phyloP scores from a whole-genome alignment of 75 land plant genomes.

The Cupressus sempervirens region DNA sequence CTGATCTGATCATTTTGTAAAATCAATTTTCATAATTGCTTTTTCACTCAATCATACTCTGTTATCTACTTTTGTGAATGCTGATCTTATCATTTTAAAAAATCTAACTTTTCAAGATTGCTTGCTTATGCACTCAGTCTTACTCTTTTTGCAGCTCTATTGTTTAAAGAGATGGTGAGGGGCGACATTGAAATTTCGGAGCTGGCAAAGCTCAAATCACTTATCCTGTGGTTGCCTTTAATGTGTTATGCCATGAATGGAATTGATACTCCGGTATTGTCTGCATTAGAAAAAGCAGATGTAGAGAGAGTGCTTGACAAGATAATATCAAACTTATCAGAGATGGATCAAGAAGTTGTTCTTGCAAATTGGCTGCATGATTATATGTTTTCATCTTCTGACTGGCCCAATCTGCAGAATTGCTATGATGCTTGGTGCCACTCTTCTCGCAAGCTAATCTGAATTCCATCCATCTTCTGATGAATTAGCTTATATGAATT shows the following conservation, averaged over 20 bases:
- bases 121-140: background rate
- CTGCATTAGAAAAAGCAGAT: slow-evolving; percentile 44
- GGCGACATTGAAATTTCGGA: slow-evolving; percentile 23
- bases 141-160: slow-evolving; percentile 32
- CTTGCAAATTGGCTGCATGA: slow-evolving; percentile 62
- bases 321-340: slow-evolving; percentile 34
- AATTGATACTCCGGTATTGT: slow-evolving; percentile 43
- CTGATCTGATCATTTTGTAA: background rate
- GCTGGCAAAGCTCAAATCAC: slow-evolving; percentile 35
- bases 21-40: slow-evolving; percentile 4
- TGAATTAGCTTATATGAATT: background rate
- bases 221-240: slow-evolving; percentile 65
- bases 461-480: background rate
- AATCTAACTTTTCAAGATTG: background rate
- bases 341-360: slow-evolving; percentile 55
- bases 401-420: slow-evolving; percentile 67
- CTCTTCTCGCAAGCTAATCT: slow-evolving; percentile 19
- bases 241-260: slow-evolving; percentile 56
- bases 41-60: background rate
- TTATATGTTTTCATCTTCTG: slow-evolving; percentile 49
- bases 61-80: too few species aligned
- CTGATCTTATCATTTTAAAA: too few species aligned
- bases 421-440: slow-evolving; percentile 58
- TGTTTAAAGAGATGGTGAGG: slow-evolving; percentile 33
- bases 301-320: slow-evolving; percentile 40